Percentiles rank a stretch among this genome's conserved stretches.
Evolutionary conservation across 2,329 filamentous ascomycete species (phyloP).

Genomic region (Aspergillus ustus): DNA sequence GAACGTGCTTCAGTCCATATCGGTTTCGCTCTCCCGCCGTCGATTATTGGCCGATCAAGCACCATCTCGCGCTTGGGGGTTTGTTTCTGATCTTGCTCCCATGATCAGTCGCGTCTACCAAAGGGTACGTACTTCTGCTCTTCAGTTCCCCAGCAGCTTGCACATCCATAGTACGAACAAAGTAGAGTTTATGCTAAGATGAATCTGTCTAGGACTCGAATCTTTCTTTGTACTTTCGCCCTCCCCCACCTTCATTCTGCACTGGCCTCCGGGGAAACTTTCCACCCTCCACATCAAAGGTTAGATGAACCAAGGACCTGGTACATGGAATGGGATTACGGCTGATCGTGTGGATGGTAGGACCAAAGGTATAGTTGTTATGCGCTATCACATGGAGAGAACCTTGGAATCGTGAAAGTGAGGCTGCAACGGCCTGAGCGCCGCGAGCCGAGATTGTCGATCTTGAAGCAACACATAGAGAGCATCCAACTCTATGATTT

Average conservation of each 20-base stretch:
- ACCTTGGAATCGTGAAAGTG: background rate
- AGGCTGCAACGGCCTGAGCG: constrained; percentile 7
- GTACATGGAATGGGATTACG: constrained; percentile 25
- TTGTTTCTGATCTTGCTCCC: constrained; percentile 20
- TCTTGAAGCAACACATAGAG: background rate
- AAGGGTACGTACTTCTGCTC: constrained; percentile 7
- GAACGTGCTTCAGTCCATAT: no score
- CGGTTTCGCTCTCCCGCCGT: constrained; percentile 8
- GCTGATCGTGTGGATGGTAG: background rate
- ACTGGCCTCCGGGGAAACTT: constrained; percentile 11
- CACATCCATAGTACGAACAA: background rate
- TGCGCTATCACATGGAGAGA: background rate
- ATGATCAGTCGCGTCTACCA: constrained; percentile 14
- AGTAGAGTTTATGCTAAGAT: constrained; percentile 12
- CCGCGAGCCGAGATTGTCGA: background rate
- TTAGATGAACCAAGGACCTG: constrained; percentile 20
- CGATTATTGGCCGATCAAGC: constrained; percentile 21
- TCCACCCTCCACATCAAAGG: constrained; percentile 5
- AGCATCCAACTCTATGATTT: background rate
- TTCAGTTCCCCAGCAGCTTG: background rate
- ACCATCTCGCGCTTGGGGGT: constrained; percentile 13
- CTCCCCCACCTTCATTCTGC: background rate
- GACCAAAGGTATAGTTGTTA: constrained; percentile 2
- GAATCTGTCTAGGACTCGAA: background rate
- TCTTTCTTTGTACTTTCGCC: background rate